A percentile compares a stretch with the other conserved stretches of the same genome.
These are phyloP conservation scores for Colletotrichum horii DNA, from an alignment of 2,329 filamentous ascomycete genomes.

Conservation along the genomic window DNA sequence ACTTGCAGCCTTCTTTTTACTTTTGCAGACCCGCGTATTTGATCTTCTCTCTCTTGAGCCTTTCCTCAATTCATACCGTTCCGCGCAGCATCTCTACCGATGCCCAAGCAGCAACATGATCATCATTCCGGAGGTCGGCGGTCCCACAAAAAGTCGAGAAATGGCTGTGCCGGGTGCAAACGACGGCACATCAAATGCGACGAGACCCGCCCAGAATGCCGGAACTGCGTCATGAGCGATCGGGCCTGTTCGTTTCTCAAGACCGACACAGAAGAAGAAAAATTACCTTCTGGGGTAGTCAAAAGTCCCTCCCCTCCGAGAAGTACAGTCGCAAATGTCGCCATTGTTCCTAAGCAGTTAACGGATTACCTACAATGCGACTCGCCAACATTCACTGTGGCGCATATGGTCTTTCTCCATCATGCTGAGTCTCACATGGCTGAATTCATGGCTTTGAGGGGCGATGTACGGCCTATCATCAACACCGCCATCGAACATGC, in stretches of 20 bases:
- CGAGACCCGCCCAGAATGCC: constrained; percentile 44
- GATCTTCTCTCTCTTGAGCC: background rate
- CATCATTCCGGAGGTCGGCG: background rate
- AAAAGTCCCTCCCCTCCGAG: background rate
- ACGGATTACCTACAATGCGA: background rate
- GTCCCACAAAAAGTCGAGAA: constrained; percentile 8
- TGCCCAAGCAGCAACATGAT: background rate
- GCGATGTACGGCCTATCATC: constrained; percentile 25
- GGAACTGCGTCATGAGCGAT: constrained; percentile 37
- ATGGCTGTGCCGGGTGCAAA: constrained; percentile 42
- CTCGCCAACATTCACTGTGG: background rate
- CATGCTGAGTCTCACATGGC: background rate
- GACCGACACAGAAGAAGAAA: background rate
- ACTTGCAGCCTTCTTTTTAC: background rate
- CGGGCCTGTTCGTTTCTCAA: constrained; percentile 27
- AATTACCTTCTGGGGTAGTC: background rate
- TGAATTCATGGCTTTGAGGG: background rate
- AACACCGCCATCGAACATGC: constrained; percentile 34
- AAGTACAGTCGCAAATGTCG: background rate
- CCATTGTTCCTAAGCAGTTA: background rate
- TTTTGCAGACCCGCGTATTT: background rate
- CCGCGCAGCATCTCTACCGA: background rate
- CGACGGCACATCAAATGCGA: constrained; percentile 52
- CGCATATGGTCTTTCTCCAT: constrained; percentile 13
- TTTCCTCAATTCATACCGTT: background rate